A percentile compares a stretch with the other conserved stretches of the same genome.
These are phyloP conservation scores for Perkinsus marinus DNA, from an alignment of 169 alveolate species.

Conservation along the genomic window DNA sequence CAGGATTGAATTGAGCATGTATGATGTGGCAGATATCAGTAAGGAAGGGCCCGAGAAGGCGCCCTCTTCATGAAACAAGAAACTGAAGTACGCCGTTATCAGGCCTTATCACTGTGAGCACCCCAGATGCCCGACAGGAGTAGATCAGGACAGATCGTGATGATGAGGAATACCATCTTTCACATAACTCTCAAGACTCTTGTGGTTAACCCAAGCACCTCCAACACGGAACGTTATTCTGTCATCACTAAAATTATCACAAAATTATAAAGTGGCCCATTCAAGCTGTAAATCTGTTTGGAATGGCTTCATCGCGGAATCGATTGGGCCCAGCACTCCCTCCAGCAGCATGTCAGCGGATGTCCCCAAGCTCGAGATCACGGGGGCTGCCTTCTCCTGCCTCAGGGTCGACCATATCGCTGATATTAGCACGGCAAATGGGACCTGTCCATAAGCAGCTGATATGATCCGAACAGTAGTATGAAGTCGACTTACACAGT, in stretches of 20 bases:
- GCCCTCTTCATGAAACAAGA: not conserved
- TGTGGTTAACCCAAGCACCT: no score
- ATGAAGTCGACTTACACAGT: not conserved
- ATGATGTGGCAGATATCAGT: not conserved
- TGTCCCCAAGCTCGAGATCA: not conserved
- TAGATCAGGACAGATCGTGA: no score
- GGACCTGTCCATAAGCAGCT: not conserved
- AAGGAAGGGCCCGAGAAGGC: not conserved
- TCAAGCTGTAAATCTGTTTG: no score
- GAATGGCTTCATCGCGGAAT: no score
- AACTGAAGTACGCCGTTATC: not conserved
- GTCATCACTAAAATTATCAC: not conserved
- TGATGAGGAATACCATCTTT: no score
- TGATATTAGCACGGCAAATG: not conserved
- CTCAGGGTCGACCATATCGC: not conserved
- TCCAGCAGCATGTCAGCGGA: not conserved
- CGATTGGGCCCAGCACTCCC: no score
- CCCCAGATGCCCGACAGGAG: no score
- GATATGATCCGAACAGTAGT: not conserved
- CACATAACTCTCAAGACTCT: no score
- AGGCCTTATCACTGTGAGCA: no score
- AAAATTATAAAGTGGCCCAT: not conserved
- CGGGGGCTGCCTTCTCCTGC: not conserved
- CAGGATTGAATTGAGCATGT: not conserved
- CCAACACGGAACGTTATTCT: not conserved